Evolutionary conservation across 148 eudicot genomes (phyloP).

Genomic region (Selenicereus undatus): DNA sequence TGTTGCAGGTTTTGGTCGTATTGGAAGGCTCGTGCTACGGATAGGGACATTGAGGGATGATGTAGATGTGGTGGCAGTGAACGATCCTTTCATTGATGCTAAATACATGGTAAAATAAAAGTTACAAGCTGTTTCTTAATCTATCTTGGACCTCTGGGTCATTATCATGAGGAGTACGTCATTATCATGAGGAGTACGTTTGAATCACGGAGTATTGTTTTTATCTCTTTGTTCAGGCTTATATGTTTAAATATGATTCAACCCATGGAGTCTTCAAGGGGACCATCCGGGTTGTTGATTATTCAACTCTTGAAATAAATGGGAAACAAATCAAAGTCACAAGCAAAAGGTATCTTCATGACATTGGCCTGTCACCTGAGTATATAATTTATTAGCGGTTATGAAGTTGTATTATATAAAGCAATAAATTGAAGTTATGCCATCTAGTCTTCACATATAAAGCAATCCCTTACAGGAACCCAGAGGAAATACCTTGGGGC

Average conservation of each 20-base stretch:
- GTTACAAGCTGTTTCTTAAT: neutral
- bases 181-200: neutral
- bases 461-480: constrained; percentile 49
- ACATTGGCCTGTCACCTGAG: neutral
- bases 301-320: constrained; percentile 81
- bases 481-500: constrained; percentile 95
- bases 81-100: constrained; percentile 92
- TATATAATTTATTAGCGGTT: neutral
- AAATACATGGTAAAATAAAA: constrained; percentile 69
- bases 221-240: constrained; percentile 52
- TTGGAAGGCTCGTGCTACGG: constrained; percentile 81
- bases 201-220: neutral
- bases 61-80: constrained; percentile 90
- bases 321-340: constrained; percentile 71
- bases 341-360: constrained; percentile 56
- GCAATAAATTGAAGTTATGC: too few relatives aligned
- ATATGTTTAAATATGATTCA: constrained; percentile 96
- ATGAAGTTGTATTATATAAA: too few relatives aligned
- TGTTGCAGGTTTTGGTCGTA: constrained; percentile 79
- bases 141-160: neutral
- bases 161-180: neutral
- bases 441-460: neutral
- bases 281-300: constrained; percentile 63
- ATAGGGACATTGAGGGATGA: constrained; percentile 81
- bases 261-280: constrained; percentile 92